Evolutionary conservation across 2,329 filamentous ascomycete species (phyloP).

Genomic region (Neonectria sp.): DNA sequence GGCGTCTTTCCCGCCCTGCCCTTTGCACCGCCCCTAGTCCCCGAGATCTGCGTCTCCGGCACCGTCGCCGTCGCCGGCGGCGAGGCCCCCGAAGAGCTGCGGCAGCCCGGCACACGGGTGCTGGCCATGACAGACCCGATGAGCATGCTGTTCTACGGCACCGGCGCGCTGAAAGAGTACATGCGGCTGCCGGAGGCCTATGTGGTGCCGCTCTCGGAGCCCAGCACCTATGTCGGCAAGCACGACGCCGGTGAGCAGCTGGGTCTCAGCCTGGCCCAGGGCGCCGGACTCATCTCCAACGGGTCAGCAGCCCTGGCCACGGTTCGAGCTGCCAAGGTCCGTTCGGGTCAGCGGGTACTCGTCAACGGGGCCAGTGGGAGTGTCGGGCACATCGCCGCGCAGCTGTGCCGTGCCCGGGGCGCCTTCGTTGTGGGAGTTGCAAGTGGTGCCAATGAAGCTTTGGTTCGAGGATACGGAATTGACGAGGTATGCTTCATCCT

Average conservation of each 20-base stretch:
- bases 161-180: slow-evolving; percentile 26
- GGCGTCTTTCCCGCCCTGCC: slow-evolving; percentile 6
- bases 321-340: slow-evolving; percentile 14
- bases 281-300: slow-evolving; percentile 24
- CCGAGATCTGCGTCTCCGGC: slow-evolving; percentile 13
- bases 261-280: slow-evolving; percentile 14
- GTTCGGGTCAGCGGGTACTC: slow-evolving; percentile 12
- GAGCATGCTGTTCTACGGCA: slow-evolving; percentile 20
- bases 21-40: slow-evolving; percentile 9
- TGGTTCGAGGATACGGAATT: slow-evolving; percentile 15
- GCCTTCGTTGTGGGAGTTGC: slow-evolving; percentile 15
- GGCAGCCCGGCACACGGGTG: slow-evolving; percentile 21
- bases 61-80: slow-evolving; percentile 14
- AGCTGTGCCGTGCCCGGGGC: slow-evolving; percentile 14
- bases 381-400: slow-evolving; percentile 16
- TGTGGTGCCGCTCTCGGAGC: slow-evolving; percentile 15
- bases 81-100: slow-evolving; percentile 13
- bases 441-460: slow-evolving; percentile 15
- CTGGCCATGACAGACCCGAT: slow-evolving; percentile 23
- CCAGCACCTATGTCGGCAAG: slow-evolving; percentile 1
- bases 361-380: slow-evolving; percentile 16
- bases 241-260: background rate
- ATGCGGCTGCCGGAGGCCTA: slow-evolving; percentile 20
- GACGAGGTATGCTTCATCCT: slow-evolving; percentile 12
- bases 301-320: slow-evolving; percentile 19